phyloP scores from a whole-genome alignment of 2,329 filamentous ascomycete genomes.

The Fusarium verrucosum region DNA sequence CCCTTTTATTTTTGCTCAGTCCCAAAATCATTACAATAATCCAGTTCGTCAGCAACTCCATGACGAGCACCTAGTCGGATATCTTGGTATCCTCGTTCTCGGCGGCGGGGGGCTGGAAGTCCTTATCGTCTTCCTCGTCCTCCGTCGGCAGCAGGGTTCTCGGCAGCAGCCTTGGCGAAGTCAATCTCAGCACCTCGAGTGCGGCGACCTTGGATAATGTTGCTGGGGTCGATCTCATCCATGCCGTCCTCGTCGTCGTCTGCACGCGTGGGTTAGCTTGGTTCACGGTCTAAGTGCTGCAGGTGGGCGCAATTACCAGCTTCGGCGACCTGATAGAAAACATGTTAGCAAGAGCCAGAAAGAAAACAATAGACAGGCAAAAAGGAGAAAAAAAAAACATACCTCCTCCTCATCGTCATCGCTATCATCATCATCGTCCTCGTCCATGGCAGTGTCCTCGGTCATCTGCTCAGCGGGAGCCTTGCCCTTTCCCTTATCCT shows the following conservation, averaged over 20 bases:
- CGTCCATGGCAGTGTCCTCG: conserved; percentile 74
- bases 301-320: conserved; percentile 41
- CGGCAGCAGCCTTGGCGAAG: conserved; percentile 87
- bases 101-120: conserved; percentile 67
- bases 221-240: conserved; percentile 89
- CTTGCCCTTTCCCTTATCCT: conserved; percentile 91
- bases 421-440: conserved; percentile 70
- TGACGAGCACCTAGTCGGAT: conserved; percentile 51
- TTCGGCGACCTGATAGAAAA: conserved; percentile 41
- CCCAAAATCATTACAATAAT: conserved; percentile 34
- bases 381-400: conserved; percentile 5
- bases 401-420: conserved; percentile 49
- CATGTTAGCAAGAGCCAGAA: conserved; percentile 38
- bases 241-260: conserved; percentile 76
- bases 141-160: conserved; percentile 79
- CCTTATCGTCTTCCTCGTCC: conserved; percentile 82
- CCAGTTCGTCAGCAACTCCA: not conserved
- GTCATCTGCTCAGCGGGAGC: conserved; percentile 60
- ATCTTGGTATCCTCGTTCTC: conserved; percentile 71
- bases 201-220: conserved; percentile 84
- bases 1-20: conserved; percentile 32
- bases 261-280: conserved; percentile 54
- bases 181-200: conserved; percentile 94
- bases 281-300: conserved; percentile 15
- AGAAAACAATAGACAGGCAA: not conserved